A percentile compares a stretch with the other conserved stretches of the same genome.
Conservation (phyloP, 2,329 filamentous ascomycete genomes). For the Claviceps purpurea region DNA sequence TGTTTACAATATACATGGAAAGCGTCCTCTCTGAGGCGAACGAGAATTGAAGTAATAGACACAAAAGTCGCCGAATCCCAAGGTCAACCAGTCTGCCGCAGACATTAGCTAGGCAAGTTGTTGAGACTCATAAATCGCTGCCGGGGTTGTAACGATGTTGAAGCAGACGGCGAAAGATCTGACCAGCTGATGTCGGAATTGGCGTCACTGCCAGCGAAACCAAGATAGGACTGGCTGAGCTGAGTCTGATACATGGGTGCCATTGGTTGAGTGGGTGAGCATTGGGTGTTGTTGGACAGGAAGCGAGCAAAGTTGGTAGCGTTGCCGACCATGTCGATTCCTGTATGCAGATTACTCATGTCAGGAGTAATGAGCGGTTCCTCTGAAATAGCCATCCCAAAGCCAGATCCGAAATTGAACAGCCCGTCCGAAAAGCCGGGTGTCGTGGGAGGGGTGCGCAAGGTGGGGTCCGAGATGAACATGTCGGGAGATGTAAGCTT, state of each 20-base stretch:
- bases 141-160: constrained; percentile 18
- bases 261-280: constrained; percentile 22
- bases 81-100: neutral
- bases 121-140: constrained; percentile 12
- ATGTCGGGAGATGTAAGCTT: constrained; percentile 18
- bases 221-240: constrained; percentile 29
- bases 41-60: neutral
- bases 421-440: constrained; percentile 32
- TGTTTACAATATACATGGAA: neutral
- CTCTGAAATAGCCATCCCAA: constrained; percentile 28
- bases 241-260: constrained; percentile 11
- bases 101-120: constrained; percentile 3
- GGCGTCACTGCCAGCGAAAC: constrained; percentile 21
- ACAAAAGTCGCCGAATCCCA: neutral
- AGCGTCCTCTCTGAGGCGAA: neutral
- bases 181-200: constrained; percentile 38
- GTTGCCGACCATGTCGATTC: constrained; percentile 30
- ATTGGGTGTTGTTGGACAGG: constrained; percentile 23
- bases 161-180: constrained; percentile 25
- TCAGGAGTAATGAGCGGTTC: constrained; percentile 36
- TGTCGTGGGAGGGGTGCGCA: constrained; percentile 41
- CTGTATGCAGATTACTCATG: constrained; percentile 29
- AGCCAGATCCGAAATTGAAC: constrained; percentile 26
- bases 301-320: constrained; percentile 31
- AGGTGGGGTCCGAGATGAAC: constrained; percentile 26